A percentile compares a stretch with the other conserved stretches of the same genome.
Evolutionary conservation across 2,329 filamentous ascomycete genomes (phyloP).

Genomic region (Beauveria scarabaeidicola): DNA sequence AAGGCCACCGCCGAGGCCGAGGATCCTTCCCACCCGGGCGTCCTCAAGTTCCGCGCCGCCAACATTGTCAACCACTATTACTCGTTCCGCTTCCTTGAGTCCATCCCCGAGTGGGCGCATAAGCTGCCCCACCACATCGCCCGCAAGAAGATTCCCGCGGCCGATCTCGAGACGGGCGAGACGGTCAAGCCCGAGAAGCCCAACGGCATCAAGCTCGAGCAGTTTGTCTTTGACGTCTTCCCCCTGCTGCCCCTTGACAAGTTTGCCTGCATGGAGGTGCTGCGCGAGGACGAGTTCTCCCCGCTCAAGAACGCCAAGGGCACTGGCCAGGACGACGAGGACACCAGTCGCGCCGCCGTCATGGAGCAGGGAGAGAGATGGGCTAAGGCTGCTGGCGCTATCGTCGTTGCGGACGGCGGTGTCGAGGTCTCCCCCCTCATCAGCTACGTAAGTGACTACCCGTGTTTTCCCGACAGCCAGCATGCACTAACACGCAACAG

Average conservation of each 20-base stretch:
- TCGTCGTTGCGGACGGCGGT: constrained; percentile 60
- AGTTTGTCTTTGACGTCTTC: constrained; percentile 99
- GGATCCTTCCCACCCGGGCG: constrained; percentile 68
- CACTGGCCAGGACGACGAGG: constrained; percentile 84
- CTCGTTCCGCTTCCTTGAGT: constrained; percentile 84
- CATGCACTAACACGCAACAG: constrained; percentile 26
- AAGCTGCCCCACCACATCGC: constrained; percentile 92
- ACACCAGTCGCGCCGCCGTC: constrained; percentile 86
- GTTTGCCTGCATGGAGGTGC: constrained; percentile 94
- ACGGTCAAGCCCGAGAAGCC: constrained; percentile 85
- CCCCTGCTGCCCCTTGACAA: constrained; percentile 75
- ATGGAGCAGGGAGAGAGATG: constrained; percentile 84
- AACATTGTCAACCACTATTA: constrained; percentile 99
- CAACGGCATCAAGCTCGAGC: constrained; percentile 98
- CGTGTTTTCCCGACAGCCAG: not conserved
- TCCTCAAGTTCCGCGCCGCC: constrained; percentile 92
- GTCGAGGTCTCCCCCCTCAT: constrained; percentile 88
- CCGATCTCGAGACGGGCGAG: constrained; percentile 68
- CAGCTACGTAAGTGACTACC: constrained; percentile 74
- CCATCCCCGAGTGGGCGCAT: constrained; percentile 77
- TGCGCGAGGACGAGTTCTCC: constrained; percentile 95
- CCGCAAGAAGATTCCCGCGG: constrained; percentile 93
- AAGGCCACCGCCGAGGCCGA: constrained; percentile 77
- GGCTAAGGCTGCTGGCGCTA: constrained; percentile 69
- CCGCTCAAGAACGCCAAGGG: constrained; percentile 86